Base-by-base conservation (phyloP, 1,139 yeast genomes). In the Debaryomycetaceae sp. region DNA sequence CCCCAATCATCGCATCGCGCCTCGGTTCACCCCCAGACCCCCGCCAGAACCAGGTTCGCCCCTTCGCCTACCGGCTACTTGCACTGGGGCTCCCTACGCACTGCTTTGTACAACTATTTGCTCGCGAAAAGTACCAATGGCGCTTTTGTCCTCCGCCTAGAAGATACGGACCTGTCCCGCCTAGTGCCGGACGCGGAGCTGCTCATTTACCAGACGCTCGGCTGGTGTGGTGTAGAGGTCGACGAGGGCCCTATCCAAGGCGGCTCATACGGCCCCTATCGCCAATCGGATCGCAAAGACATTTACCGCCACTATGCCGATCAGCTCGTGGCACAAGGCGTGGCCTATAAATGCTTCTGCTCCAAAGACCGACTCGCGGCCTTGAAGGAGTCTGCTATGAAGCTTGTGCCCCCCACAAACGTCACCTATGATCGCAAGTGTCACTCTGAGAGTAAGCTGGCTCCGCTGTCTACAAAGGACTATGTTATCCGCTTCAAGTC, bases 51-150 rank as follows among this genome's bases (percentile, higher is more conserved):
- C 2, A 59, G 99, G 40, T 90, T 90, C 55, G 99, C 99, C 0
- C 98, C 99, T 1, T 87, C 97, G 3, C 99, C 99, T 1, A 90
- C 99, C 0, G 99, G 99, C 0, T 72, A 71, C 37, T 62, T 92
- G 23, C 99, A 90, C 49, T 52, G 92, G 33, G 99, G 99, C 0
- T 86, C 97, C 0, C 52, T 92, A 28, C 59, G 99, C 47, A 90
- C 99, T 0, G 97, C 98, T 0, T 53, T 90, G 18, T 92, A 85
- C 55, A 92, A 90, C 50, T 90, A 78, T 45, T 53, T 90, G 19
- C 57, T 83, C 16, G 97, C 98, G 1, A 73, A 64, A 40, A 68
- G 71, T 33, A 83, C 95, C 0, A 73, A 74, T 0, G 98, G 98
- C 0, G 70, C 73, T 40, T 92, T 90, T 43, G 40, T 92, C 4